Base-by-base conservation (phyloP, 352 stramenopile genomes). In the Globisporangium orthogonon region DNA sequence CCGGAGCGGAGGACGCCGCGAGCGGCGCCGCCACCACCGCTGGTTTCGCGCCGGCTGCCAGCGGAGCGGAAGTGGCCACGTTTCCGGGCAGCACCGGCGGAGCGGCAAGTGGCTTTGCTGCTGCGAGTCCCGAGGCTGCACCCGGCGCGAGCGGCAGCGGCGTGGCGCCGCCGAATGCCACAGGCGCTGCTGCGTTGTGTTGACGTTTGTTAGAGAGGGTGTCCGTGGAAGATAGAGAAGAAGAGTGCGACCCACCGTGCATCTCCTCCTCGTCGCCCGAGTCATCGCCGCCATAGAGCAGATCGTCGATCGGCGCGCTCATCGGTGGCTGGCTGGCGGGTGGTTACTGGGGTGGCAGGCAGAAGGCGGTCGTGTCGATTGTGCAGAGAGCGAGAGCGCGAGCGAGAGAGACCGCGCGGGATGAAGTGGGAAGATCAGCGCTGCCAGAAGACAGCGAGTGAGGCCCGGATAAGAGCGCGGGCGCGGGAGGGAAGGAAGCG, bases 301-400 rank as follows among this genome's bases (percentile, higher is more conserved):
- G 62, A 60, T 92, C 78, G 58, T 94, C 85, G 47, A 94, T 90
- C 35, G 80, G 85, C 41, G 85, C 85, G 60, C 85, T 94, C 83
- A 94, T 94, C 30, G 30, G 31, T 31, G 5, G 31, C 15, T 10
- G 35, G 35, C 35, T 43, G 37, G 13, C 37, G 37, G 55, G 37
- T 56, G 39, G 35, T 50, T 64, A 14, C 43, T 49, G 18, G 33
- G 35, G 29, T 40, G 23, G 18, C 18, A 17, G 33, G 5, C 33
- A 23, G 23, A 23, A 23, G 23, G 23, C 23, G 33, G 33, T 37
- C 33, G 33, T 9, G 33, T 37, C 5, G 33, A 37, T 23, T 23
- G 23, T 23, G 23, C 23, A 1, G 23, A 23, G 23, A 23, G 23
- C 23, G 23, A 0, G 23, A 23, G 23, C 23, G 23, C 23, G 23